phyloP scores from a whole-genome alignment of 306 rosid genomes.

The Mucuna pruriens region DNA sequence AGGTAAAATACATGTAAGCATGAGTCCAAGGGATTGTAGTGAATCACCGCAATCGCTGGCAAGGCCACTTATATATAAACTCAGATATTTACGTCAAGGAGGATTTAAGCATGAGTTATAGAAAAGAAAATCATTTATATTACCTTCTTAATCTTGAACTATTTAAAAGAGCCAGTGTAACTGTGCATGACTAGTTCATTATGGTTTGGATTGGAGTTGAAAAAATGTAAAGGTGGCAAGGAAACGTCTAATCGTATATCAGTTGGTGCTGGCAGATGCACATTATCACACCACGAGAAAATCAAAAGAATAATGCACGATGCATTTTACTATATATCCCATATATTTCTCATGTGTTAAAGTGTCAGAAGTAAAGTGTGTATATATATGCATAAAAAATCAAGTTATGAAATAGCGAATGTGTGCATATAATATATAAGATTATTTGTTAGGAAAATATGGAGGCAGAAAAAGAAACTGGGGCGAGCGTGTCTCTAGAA shows the following conservation, averaged over 20 bases:
- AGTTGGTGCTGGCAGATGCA: slow-evolving; percentile 1
- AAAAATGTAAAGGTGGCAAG: not conserved
- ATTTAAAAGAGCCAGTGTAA: too few relatives aligned
- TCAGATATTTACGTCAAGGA: too few relatives aligned
- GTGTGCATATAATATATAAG: not conserved
- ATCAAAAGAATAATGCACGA: not conserved
- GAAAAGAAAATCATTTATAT: too few relatives aligned
- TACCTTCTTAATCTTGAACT: too few relatives aligned
- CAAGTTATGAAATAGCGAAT: too few relatives aligned
- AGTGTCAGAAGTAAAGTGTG: not conserved
- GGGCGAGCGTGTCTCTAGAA: not conserved
- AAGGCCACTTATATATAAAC: too few relatives aligned
- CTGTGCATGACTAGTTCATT: not conserved
- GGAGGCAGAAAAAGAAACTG: not conserved
- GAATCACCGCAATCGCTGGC: too few relatives aligned
- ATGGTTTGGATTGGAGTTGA: not conserved
- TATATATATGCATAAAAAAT: too few relatives aligned
- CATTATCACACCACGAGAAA: not conserved
- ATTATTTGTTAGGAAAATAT: not conserved
- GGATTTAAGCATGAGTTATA: too few relatives aligned
- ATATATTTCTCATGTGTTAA: not conserved
- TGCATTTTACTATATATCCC: not conserved
- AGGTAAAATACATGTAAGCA: too few relatives aligned
- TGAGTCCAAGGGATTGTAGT: too few relatives aligned
- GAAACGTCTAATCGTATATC: slow-evolving; percentile 31